Evolutionary conservation across 2,329 filamentous ascomycete genomes (phyloP).

Genomic region (Xylaria sp.): DNA sequence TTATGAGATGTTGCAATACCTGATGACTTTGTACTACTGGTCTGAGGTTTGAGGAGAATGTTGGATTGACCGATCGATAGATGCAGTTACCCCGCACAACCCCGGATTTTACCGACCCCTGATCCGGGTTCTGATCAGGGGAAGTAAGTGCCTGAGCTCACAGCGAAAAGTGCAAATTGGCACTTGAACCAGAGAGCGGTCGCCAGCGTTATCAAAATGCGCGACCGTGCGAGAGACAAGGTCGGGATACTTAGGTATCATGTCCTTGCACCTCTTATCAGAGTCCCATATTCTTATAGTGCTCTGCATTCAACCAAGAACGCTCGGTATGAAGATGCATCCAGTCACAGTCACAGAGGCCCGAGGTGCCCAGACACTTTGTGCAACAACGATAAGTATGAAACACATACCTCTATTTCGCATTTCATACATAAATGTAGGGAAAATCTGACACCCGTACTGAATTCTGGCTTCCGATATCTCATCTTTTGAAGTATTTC

Average conservation of each 20-base stretch:
- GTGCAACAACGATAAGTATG: not conserved
- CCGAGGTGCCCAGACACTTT: not conserved
- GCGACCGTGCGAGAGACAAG: not conserved
- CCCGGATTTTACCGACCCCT: not conserved
- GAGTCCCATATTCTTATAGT: too few species aligned
- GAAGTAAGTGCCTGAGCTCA: not conserved
- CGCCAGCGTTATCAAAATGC: not conserved
- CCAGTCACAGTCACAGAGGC: too few species aligned
- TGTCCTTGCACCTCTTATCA: too few species aligned
- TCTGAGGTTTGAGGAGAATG: not conserved
- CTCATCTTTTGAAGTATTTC: not conserved
- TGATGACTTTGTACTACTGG: not conserved
- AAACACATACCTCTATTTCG: not conserved
- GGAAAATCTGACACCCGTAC: not conserved
- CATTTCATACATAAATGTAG: not conserved
- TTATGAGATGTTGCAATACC: not conserved
- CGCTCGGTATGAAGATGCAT: too few species aligned
- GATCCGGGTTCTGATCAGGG: not conserved
- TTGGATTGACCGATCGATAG: not conserved
- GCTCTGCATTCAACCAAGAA: not conserved
- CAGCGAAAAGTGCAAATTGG: not conserved
- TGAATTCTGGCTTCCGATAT: not conserved
- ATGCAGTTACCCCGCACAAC: not conserved
- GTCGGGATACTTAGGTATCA: not conserved
- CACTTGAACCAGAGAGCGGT: not conserved